Conservation (phyloP, 2,329 filamentous ascomycete genomes). For the Lachnellula cervina region DNA sequence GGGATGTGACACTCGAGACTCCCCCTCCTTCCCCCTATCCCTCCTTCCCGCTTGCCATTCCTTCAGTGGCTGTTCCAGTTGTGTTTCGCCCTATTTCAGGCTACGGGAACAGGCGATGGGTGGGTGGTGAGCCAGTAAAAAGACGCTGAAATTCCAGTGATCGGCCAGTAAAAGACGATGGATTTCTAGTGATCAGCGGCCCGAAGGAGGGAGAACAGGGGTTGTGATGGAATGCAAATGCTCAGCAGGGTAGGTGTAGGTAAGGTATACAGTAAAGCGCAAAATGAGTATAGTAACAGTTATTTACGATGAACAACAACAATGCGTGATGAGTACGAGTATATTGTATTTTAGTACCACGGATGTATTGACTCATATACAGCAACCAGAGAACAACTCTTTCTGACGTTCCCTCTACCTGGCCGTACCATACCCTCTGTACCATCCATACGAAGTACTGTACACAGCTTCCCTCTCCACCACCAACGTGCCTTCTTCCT, state of each 20-base stretch:
- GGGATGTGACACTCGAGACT: constrained; percentile 1
- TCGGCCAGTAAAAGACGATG: not conserved
- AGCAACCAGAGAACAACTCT: not conserved
- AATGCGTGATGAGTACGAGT: not conserved
- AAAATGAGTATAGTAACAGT: not conserved
- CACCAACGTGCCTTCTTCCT: constrained; percentile 23
- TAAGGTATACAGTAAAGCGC: not conserved
- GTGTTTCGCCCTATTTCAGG: constrained; percentile 18
- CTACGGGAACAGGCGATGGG: not conserved
- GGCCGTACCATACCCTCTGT: not conserved
- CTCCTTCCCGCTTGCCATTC: not conserved
- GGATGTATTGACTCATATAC: not conserved
- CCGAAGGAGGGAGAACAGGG: not conserved
- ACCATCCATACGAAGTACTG: not conserved
- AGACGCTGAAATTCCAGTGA: not conserved
- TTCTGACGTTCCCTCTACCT: not conserved
- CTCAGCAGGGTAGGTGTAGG: no score
- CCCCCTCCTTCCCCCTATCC: not conserved
- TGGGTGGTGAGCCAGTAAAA: not conserved
- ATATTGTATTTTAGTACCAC: no score
- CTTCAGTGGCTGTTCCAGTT: constrained; percentile 10
- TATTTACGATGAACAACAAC: not conserved
- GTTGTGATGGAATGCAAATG: not conserved
- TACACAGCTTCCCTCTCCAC: not conserved
- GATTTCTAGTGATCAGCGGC: not conserved